These are phyloP conservation scores for Castanospermum australe DNA, from an alignment of 306 rosid genomes.

Conservation along the genomic window DNA sequence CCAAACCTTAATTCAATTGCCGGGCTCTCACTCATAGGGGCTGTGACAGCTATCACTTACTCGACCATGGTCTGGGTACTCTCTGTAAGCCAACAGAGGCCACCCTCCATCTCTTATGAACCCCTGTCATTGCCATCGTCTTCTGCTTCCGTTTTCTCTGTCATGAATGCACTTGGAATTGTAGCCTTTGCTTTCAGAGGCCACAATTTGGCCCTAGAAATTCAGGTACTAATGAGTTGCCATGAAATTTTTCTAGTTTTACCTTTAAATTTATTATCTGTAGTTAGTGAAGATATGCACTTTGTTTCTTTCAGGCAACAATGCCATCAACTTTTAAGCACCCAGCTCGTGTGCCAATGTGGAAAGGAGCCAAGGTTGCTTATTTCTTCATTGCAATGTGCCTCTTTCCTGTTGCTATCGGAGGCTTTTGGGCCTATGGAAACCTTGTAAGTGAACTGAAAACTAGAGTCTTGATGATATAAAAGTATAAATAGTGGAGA, in stretches of 20 bases:
- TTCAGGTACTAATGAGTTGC: conserved; percentile 58
- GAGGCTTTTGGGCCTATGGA: conserved; percentile 98
- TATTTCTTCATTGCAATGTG: conserved; percentile 95
- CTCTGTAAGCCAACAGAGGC: conserved; percentile 89
- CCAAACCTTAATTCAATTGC: conserved; percentile 98
- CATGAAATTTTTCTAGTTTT: neutral
- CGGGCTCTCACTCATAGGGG: conserved; percentile 93
- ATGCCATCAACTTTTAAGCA: conserved; percentile 99
- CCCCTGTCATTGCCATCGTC: conserved; percentile 60
- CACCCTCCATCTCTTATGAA: conserved; percentile 77
- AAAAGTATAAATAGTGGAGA: neutral
- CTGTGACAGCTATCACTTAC: conserved; percentile 97
- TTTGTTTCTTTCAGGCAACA: conserved; percentile 61
- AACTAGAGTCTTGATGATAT: neutral
- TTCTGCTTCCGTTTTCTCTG: conserved; percentile 70
- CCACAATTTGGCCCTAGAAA: conserved; percentile 84
- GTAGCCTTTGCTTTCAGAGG: conserved; percentile 97
- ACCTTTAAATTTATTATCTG: neutral
- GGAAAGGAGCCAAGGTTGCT: conserved; percentile 99
- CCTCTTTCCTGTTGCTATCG: conserved; percentile 91
- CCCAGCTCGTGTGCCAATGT: conserved; percentile 99
- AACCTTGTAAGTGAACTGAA: conserved; percentile 68
- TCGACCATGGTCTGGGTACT: conserved; percentile 98
- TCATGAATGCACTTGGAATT: conserved; percentile 90
- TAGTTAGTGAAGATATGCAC: neutral